Evolutionary conservation across 768 basidiomycete genomes (phyloP).

Genomic region (Fomitopsis pulvina): DNA sequence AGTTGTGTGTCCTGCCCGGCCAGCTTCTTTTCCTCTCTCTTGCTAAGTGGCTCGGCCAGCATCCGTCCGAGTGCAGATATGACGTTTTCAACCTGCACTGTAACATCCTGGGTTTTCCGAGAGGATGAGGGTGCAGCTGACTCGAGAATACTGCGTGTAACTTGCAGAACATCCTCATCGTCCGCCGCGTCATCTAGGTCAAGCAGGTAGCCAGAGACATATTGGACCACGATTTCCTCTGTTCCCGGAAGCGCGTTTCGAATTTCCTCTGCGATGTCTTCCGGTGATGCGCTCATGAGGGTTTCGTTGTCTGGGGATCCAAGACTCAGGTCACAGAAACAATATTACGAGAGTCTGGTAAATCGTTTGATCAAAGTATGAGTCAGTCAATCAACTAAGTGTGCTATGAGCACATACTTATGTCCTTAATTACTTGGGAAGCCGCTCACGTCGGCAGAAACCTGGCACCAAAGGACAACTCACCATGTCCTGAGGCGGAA

Average conservation of each 20-base stretch:
- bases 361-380: no score
- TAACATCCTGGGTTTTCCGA: slow-evolving; percentile 23
- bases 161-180: slow-evolving; percentile 79
- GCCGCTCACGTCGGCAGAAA: no score
- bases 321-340: no score
- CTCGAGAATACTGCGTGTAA: slow-evolving; percentile 66
- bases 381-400: no score
- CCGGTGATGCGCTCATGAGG: slow-evolving; percentile 10
- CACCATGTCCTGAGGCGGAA: no score
- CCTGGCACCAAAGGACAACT: no score
- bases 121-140: slow-evolving; percentile 55
- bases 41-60: slow-evolving; percentile 56
- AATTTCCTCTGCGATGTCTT: slow-evolving; percentile 75
- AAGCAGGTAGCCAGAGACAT: slow-evolving; percentile 81
- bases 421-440: no score
- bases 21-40: slow-evolving; percentile 45
- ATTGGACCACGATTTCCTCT: slow-evolving; percentile 82
- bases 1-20: slow-evolving; percentile 50
- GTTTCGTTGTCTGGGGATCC: background rate
- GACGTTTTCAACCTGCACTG: slow-evolving; percentile 55
- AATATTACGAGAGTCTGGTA: no score
- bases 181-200: slow-evolving; percentile 87
- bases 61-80: slow-evolving; percentile 58
- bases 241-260: slow-evolving; percentile 63
- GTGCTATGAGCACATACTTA: no score